phyloP scores from a whole-genome alignment of 345 rosid species.

The Passiflora organensis region DNA sequence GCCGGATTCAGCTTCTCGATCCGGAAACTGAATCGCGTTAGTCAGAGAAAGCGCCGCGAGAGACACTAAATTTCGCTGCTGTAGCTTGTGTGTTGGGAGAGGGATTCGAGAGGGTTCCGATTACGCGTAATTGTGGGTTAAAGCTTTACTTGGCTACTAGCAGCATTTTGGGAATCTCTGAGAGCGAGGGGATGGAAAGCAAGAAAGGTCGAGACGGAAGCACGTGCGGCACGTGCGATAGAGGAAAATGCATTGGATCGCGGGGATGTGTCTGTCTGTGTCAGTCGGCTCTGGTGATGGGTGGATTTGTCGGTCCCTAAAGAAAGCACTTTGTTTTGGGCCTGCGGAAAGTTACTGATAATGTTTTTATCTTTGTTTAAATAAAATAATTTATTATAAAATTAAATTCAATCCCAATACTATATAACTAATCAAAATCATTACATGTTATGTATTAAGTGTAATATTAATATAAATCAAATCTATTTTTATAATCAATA shows the following conservation, averaged over 20 bases:
- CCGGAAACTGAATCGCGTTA: background rate
- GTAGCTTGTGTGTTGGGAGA: too few species aligned
- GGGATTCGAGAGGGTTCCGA: too few species aligned
- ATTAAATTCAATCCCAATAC: too few species aligned
- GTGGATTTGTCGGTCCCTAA: slow-evolving; percentile 22
- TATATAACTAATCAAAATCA: too few species aligned
- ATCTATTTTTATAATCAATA: too few species aligned
- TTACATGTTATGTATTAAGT: too few species aligned
- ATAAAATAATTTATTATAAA: too few species aligned
- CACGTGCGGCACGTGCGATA: slow-evolving; percentile 2
- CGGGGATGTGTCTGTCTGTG: slow-evolving; percentile 6
- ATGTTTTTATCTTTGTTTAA: too few species aligned
- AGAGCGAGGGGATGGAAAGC: background rate
- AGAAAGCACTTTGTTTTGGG: too few species aligned
- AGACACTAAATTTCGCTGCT: background rate
- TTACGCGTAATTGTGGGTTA: too few species aligned
- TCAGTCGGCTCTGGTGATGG: slow-evolving; percentile 6
- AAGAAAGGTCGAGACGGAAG: background rate
- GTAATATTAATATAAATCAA: too few species aligned
- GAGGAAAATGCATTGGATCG: slow-evolving; percentile 24
- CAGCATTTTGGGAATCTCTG: slow-evolving; percentile 14
- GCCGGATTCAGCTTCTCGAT: background rate
- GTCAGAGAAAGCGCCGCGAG: background rate
- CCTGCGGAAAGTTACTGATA: too few species aligned
- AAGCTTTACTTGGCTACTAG: background rate